Evolutionary conservation across 768 basidiomycete species (phyloP).

Genomic region (Tulasnella sp.): DNA sequence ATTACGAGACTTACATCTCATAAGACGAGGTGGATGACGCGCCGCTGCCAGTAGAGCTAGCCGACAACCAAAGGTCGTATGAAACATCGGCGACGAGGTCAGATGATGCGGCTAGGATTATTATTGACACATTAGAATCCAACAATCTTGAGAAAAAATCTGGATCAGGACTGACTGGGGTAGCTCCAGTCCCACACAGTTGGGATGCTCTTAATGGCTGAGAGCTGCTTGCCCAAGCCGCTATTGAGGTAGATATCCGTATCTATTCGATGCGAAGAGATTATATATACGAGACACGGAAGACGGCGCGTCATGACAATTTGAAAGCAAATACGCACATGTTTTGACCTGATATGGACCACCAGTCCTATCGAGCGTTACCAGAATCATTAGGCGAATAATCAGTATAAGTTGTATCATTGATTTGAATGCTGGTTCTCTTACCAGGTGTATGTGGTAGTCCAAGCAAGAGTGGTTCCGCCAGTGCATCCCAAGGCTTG

Average conservation of each 20-base stretch:
- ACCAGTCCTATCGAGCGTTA: too few species aligned
- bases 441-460: slow-evolving; percentile 1
- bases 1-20: neutral
- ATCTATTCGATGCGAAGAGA: neutral
- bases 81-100: slow-evolving; percentile 4
- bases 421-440: too few species aligned
- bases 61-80: slow-evolving; percentile 6
- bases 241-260: neutral
- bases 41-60: neutral
- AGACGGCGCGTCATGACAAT: too few species aligned
- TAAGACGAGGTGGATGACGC: slow-evolving; percentile 1
- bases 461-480: neutral
- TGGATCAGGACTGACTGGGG: too few species aligned
- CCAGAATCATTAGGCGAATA: too few species aligned
- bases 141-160: too few species aligned
- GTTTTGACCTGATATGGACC: slow-evolving; percentile 6
- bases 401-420: too few species aligned
- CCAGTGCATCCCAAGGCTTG: neutral
- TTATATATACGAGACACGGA: too few species aligned
- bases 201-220: neutral
- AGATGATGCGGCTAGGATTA: too few species aligned
- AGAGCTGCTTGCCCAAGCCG: slow-evolving; percentile 1
- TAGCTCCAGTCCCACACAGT: neutral
- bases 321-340: neutral
- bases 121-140: too few species aligned